phyloP scores from a whole-genome alignment of 2,329 filamentous ascomycete species.

The Aspergillus floridensis region DNA sequence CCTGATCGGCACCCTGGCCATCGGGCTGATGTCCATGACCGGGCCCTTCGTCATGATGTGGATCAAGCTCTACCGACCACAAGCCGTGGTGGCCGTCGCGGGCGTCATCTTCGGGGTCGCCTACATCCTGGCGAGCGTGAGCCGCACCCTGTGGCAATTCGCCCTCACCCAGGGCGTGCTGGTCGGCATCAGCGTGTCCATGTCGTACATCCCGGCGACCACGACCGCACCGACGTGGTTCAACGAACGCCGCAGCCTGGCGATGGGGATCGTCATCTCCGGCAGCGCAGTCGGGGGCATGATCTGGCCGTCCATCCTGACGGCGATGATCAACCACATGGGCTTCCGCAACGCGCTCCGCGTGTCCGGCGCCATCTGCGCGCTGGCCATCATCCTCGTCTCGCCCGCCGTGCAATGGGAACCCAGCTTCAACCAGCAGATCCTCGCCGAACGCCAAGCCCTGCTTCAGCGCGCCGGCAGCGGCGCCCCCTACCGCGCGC shows the following conservation, averaged over 20 bases:
- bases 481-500: background rate
- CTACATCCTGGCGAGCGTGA: conserved; percentile 18
- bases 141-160: background rate
- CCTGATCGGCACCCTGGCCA: conserved; percentile 39
- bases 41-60: conserved; percentile 37
- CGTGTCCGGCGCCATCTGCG: conserved; percentile 31
- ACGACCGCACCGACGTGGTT: background rate
- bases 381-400: conserved; percentile 28
- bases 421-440: conserved; percentile 20
- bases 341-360: conserved; percentile 13
- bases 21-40: conserved; percentile 40
- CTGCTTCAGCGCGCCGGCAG: background rate
- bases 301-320: conserved; percentile 11
- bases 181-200: background rate
- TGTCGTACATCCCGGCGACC: background rate
- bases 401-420: conserved; percentile 32
- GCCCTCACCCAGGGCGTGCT: background rate
- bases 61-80: conserved; percentile 37
- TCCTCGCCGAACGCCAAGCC: background rate
- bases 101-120: conserved; percentile 35
- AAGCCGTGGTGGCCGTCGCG: conserved; percentile 31
- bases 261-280: conserved; percentile 18
- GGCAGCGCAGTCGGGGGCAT: conserved; percentile 44
- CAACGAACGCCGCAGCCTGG: background rate
- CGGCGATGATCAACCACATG: background rate